A percentile compares a stretch with the other conserved stretches of the same genome.
Conservation (phyloP, 768 basidiomycete genomes). For the Phylloporus sp. region DNA sequence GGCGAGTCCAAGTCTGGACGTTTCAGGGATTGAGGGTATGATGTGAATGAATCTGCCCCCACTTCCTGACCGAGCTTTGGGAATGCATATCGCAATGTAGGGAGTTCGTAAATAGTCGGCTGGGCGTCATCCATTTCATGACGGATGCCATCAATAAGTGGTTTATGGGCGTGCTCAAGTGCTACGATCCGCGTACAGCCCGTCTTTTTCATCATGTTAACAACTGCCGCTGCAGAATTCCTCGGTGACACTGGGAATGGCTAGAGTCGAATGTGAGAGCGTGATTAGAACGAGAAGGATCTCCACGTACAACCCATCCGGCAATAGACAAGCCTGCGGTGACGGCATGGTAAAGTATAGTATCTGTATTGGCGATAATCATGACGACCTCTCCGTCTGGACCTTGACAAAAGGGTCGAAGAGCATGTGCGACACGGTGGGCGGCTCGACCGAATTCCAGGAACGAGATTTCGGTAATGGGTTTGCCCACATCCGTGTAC, state of each 20-base stretch:
- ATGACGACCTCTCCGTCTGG: neutral
- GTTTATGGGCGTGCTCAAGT: neutral
- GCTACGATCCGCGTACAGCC: neutral
- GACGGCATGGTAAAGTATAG: neutral
- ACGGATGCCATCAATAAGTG: too few relatives aligned
- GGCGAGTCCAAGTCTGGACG: neutral
- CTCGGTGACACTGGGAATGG: neutral
- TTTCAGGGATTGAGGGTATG: neutral
- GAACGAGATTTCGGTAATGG: neutral
- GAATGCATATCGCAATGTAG: too few relatives aligned
- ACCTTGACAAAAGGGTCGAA: neutral
- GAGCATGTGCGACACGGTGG: neutral
- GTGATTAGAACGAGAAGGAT: neutral
- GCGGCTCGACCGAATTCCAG: slow-evolving; percentile 4
- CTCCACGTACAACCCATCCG: neutral
- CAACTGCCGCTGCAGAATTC: neutral
- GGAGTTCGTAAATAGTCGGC: too few relatives aligned
- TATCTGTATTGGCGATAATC: neutral
- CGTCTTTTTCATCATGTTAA: neutral
- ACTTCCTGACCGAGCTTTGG: neutral
- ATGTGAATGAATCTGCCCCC: neutral
- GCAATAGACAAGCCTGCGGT: neutral
- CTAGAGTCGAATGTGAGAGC: neutral
- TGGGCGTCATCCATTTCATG: too few relatives aligned
- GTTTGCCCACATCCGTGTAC: too few relatives aligned